phyloP scores from a whole-genome alignment of 2,329 filamentous ascomycete species.

The Bipolaris cookei region DNA sequence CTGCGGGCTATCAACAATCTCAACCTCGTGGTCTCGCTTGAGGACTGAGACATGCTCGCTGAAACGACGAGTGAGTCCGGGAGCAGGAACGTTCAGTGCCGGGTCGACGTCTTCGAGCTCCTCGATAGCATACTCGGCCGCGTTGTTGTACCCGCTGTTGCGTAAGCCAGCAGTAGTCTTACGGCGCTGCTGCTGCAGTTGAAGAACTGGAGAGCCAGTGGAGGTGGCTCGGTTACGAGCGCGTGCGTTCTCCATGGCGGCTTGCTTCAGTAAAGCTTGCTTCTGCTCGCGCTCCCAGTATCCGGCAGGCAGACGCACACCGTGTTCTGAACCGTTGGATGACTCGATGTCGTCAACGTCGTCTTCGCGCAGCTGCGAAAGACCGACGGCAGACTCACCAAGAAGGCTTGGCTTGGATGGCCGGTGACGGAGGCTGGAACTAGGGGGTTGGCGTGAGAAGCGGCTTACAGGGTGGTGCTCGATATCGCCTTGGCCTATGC shows the following conservation, averaged over 20 bases:
- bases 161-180: slow-evolving; percentile 58
- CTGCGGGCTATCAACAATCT: slow-evolving; percentile 31
- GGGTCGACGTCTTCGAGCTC: slow-evolving; percentile 71
- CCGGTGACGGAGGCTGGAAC: slow-evolving; percentile 68
- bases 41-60: slow-evolving; percentile 42
- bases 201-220: slow-evolving; percentile 36
- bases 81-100: slow-evolving; percentile 51
- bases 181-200: slow-evolving; percentile 32
- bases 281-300: slow-evolving; percentile 45
- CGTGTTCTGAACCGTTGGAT: slow-evolving; percentile 62
- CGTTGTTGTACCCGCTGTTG: slow-evolving; percentile 64
- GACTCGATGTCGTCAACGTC: slow-evolving; percentile 70
- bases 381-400: slow-evolving; percentile 59
- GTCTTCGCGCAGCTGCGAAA: slow-evolving; percentile 47
- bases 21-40: slow-evolving; percentile 31
- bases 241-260: slow-evolving; percentile 46
- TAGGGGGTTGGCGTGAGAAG: slow-evolving; percentile 54
- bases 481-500: slow-evolving; percentile 83
- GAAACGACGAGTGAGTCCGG: slow-evolving; percentile 43
- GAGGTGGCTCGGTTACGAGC: slow-evolving; percentile 41
- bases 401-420: slow-evolving; percentile 80
- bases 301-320: slow-evolving; percentile 47
- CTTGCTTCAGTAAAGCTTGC: slow-evolving; percentile 46
- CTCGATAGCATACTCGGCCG: slow-evolving; percentile 73
- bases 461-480: slow-evolving; percentile 53